Conservation (phyloP, 108 stramenopile genomes). For the Pseudonitzschia delicatissima region DNA sequence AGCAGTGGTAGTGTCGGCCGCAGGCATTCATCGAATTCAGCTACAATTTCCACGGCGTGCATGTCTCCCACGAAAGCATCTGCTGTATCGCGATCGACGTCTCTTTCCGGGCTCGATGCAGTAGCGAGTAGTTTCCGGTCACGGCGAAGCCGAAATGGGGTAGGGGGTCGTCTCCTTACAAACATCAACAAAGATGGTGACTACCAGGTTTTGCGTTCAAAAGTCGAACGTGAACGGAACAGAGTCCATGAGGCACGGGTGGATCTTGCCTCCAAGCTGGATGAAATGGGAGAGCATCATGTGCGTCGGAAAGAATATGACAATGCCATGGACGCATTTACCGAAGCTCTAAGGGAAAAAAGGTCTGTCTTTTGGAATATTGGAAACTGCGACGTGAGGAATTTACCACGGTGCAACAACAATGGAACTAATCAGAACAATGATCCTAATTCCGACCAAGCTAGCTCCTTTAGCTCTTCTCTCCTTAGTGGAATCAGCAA, state of each 20-base stretch:
- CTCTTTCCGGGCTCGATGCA: no score
- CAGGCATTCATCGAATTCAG: constrained; percentile 14
- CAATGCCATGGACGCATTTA: constrained; percentile 74
- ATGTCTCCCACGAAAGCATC: constrained; percentile 4
- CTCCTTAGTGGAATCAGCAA: background rate
- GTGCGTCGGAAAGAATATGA: constrained; percentile 74
- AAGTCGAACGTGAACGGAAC: constrained; percentile 43
- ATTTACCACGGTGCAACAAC: background rate
- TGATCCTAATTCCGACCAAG: background rate
- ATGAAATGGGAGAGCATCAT: constrained; percentile 75
- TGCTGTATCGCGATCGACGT: no score
- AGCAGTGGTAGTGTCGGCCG: background rate
- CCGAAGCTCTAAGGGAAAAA: constrained; percentile 70
- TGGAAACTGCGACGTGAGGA: background rate
- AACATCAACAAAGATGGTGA: constrained; percentile 43
- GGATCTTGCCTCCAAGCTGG: constrained; percentile 51
- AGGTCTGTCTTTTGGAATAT: constrained; percentile 55
- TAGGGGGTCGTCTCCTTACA: no score
- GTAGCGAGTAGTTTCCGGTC: no score
- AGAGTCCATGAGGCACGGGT: constrained; percentile 39
- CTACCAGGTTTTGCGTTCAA: constrained; percentile 51
- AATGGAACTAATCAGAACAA: background rate
- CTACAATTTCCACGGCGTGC: background rate
- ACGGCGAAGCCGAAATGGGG: no score
- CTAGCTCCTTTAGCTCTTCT: constrained; percentile 2